Evolutionary conservation across 148 eudicot genomes (phyloP), one percentile per base, ranked within the genome.

Genomic region (Rhododendron williamsianum): DNA sequence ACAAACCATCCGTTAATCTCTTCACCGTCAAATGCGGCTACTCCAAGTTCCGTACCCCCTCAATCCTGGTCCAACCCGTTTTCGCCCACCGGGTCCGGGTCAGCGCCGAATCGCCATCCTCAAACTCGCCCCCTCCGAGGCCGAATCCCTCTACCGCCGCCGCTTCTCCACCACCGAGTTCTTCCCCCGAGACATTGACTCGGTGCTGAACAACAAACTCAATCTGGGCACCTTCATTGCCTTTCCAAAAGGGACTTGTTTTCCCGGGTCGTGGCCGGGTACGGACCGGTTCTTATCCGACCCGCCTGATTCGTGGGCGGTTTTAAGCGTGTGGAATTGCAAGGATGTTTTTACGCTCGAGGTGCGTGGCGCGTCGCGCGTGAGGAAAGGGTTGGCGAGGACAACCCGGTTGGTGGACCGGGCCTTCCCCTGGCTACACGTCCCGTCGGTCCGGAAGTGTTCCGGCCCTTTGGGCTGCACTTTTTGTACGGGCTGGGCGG

Each of bases 401-500:
- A 88, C 93, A 4, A 93, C 93, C 15, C 91, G 98, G 72, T 43
- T 91, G 0, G 76, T 97, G 84, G 99, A 97, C 88, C 85, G 91
- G 91, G 96, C 94, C 41, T 86, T 97, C 19, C 99, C 99, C 2
- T 94, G 91, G 88, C 86, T 95, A 0, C 91, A 83, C 13, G 82
- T 97, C 13, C 99, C 99, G 0, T 95, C 98, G 7, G 90, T 94
- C 99, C 99, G 12, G 91, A 93, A 56, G 81, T 97, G 23, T 97
- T 97, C 9, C 86, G 87, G 89, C 99, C 98, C 1, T 97, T 97
- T 90, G 99, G 98, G 94, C 90, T 97, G 13, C 96, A 91, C 65
- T 95, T 97, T 80, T 15, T 97, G 81, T 97, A 94, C 86, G 99
- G 99, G 92, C 94, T 97, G 2, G 96, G 98, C 0, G 99, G 99